Base-by-base conservation (phyloP, 2,329 filamentous ascomycete genomes). In the Neofusicoccum sp. region DNA sequence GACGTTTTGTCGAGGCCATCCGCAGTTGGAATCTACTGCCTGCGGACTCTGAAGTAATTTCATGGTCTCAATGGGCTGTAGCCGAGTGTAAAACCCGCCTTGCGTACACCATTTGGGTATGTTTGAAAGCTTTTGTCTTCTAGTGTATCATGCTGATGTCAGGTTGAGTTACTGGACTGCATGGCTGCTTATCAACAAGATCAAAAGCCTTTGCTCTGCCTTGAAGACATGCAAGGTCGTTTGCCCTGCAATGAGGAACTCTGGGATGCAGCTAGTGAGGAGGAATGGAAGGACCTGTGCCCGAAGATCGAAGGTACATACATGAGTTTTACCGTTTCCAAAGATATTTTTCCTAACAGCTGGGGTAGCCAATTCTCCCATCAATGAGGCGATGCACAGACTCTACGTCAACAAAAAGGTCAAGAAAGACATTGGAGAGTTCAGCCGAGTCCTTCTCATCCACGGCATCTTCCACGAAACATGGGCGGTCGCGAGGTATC, bases 321-420 rank as follows among this genome's bases (percentile, higher is more conserved):
- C 6, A 16, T 33, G 3, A 33, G 28, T 1, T 6, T 24, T 33
- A 12, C 8, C 43, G 20, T n/a, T 44, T 30, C 28, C 16, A 33
- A 16, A 40, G 4, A 20, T 12, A 2, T 5, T 8, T 30, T 33
- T 3, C 8, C 30, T 38, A 38, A 57, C 38, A 36, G 26, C n/a
- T 36, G 45, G 24, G 4, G 24, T 31, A 38, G 47, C 51, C 20
- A 63, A 63, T 24, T 62, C 64, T n/a, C 76, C 76, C 20, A 72
- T 81, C 6, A 71, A 73, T 36, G 68, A 73, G 45, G 77, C 79
- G 1, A 69, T 81, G 14, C 75, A 81, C 54, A 72, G 73, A 2
- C 64, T 82, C 3, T 83, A 82, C 64, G 74, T 81, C 24, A 78
- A 82, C 64, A 83, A 82, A 65, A 71, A 68, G 36, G 66, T 82